phyloP scores from a whole-genome alignment of 169 alveolate genomes.

The Plasmodium malariae region DNA sequence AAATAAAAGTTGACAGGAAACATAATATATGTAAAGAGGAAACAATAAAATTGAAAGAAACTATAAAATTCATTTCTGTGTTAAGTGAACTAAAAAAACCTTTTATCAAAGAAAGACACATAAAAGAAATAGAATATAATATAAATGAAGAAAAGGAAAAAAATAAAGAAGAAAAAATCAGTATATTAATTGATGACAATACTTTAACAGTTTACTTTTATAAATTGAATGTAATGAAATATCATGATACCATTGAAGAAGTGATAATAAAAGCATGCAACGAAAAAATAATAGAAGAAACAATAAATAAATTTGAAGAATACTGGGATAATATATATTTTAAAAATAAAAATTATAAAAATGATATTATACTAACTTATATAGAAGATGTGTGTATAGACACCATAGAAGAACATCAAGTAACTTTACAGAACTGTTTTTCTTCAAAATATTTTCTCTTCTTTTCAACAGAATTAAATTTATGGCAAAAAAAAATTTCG shows the following conservation, averaged over 20 bases:
- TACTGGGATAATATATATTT: slow-evolving; percentile 59
- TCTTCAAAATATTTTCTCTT: slow-evolving; percentile 93
- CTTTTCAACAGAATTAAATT: slow-evolving; percentile 92
- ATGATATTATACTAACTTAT: slow-evolving; percentile 92
- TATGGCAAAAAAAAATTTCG: slow-evolving; percentile 95
- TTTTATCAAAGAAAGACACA: slow-evolving; percentile 57
- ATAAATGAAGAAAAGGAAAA: slow-evolving; percentile 58
- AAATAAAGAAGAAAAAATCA: slow-evolving; percentile 42
- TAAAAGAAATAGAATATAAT: slow-evolving; percentile 61
- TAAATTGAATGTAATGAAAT: slow-evolving; percentile 52
- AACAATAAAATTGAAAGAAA: slow-evolving; percentile 57
- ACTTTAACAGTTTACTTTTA: slow-evolving; percentile 52
- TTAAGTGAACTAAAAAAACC: slow-evolving; percentile 53
- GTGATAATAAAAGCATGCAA: slow-evolving; percentile 66
- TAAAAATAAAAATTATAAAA: slow-evolving; percentile 78
- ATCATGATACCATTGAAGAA: slow-evolving; percentile 64
- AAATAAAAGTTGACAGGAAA: slow-evolving; percentile 67
- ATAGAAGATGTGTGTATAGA: slow-evolving; percentile 95
- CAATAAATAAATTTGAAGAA: slow-evolving; percentile 43
- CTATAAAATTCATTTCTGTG: slow-evolving; percentile 41
- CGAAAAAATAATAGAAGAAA: slow-evolving; percentile 62
- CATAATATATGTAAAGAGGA: slow-evolving; percentile 68
- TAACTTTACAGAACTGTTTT: slow-evolving; percentile 94
- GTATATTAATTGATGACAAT: slow-evolving; percentile 47
- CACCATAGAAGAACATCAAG: slow-evolving; percentile 95